Conservation (phyloP, 345 rosid genomes). For the Noccaea caerulescens region DNA sequence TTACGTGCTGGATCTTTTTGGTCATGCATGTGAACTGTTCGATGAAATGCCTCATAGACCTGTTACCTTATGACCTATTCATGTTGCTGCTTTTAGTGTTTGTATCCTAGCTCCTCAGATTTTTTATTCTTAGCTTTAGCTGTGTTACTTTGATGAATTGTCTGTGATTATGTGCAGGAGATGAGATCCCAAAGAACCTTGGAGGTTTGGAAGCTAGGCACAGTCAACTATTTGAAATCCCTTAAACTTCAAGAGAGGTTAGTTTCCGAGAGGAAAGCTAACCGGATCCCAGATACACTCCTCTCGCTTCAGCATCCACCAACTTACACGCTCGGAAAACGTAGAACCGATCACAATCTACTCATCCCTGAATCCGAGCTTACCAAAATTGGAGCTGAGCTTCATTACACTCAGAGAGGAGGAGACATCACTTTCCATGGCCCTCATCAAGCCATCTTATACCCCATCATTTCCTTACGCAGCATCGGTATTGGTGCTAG, state of each 20-base stretch:
- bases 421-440: slow-evolving; percentile 93
- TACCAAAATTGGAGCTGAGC: slow-evolving; percentile 71
- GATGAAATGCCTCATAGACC: slow-evolving; percentile 41
- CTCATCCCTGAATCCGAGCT: slow-evolving; percentile 69
- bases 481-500: slow-evolving; percentile 75
- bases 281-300: slow-evolving; percentile 62
- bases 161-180: slow-evolving; percentile 40
- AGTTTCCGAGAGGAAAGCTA: slow-evolving; percentile 59
- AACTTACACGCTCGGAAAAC: slow-evolving; percentile 81
- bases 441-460: slow-evolving; percentile 79
- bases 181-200: slow-evolving; percentile 66
- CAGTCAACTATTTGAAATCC: slow-evolving; percentile 69
- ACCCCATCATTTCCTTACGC: slow-evolving; percentile 78
- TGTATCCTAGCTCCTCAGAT: slow-evolving; percentile 16
- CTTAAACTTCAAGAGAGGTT: slow-evolving; percentile 83
- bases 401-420: slow-evolving; percentile 90
- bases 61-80: background rate
- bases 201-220: slow-evolving; percentile 79
- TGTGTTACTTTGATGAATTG: background rate
- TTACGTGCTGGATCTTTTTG: background rate
- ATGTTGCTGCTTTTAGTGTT: background rate
- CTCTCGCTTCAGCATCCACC: slow-evolving; percentile 87
- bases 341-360: slow-evolving; percentile 76
- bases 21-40: slow-evolving; percentile 26
- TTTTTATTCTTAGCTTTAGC: background rate